A percentile compares a stretch with the other conserved stretches of the same genome.
Evolutionary conservation across 768 basidiomycete species (phyloP).

Genomic region (Sarcodon sp.): DNA sequence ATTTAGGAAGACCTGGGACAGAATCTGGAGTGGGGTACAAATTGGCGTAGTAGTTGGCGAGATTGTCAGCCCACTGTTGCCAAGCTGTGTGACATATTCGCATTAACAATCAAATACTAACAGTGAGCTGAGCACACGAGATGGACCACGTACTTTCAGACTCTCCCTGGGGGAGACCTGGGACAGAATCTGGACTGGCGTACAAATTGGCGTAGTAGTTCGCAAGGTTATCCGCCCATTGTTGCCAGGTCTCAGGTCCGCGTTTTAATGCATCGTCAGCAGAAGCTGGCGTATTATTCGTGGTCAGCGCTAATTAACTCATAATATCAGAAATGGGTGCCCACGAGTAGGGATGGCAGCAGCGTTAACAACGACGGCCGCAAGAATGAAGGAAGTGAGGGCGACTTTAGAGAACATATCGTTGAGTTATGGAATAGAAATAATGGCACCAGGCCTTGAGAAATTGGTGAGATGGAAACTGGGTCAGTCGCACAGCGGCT

Average conservation of each 20-base stretch:
- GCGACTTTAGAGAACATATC: not conserved
- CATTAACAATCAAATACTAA: too few species aligned
- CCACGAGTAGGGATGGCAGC: not conserved
- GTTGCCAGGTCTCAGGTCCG: not conserved
- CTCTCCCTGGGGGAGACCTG: not conserved
- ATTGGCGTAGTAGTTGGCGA: not conserved
- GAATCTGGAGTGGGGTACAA: not conserved
- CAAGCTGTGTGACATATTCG: not conserved
- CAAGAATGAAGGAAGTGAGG: not conserved
- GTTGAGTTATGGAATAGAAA: not conserved
- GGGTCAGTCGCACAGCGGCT: not conserved
- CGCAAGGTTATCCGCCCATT: not conserved
- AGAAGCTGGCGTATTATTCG: not conserved
- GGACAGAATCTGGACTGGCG: not conserved
- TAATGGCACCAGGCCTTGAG: not conserved
- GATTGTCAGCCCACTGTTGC: not conserved
- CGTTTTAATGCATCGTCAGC: not conserved
- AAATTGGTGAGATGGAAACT: not conserved
- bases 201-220: not conserved
- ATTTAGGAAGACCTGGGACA: not conserved
- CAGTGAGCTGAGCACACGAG: too few species aligned
- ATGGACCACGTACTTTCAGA: not conserved
- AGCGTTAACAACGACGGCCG: not conserved
- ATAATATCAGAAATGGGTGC: not conserved
- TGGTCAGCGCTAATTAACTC: not conserved